Percentiles rank a stretch among this genome's conserved stretches.
phyloP scores from a whole-genome alignment of 345 rosid genomes.

The Dovyalis caffra region DNA sequence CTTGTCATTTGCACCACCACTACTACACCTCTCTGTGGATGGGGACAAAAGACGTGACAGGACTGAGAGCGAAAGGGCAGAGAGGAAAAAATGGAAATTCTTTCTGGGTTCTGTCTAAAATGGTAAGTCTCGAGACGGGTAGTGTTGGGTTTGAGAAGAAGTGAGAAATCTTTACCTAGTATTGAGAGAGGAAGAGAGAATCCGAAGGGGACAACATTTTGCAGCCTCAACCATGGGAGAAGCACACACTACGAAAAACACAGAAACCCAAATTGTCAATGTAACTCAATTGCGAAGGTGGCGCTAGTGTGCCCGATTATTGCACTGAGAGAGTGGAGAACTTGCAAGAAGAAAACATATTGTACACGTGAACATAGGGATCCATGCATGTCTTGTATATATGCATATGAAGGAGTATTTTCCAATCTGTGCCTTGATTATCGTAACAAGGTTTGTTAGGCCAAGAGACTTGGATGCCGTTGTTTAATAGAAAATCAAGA shows the following conservation, averaged over 20 bases:
- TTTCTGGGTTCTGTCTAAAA: not conserved
- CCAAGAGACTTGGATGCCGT: no score
- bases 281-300: not conserved
- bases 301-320: not conserved
- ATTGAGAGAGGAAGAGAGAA: not conserved
- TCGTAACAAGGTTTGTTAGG: no score
- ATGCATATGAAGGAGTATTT: no score
- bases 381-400: no score
- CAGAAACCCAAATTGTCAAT: constrained; percentile 15
- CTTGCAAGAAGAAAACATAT: no score
- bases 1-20: not conserved
- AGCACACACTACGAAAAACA: constrained; percentile 20
- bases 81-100: not conserved
- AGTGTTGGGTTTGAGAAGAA: not conserved
- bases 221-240: constrained; percentile 1
- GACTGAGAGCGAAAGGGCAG: not conserved
- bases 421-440: no score
- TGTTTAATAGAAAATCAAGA: no score
- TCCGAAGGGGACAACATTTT: not conserved
- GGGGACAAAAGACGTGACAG: not conserved
- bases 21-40: not conserved
- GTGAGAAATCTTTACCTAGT: not conserved
- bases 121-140: not conserved
- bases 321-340: not conserved
- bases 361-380: no score